Percentiles rank a stretch among this genome's conserved stretches.
Conservation (phyloP, 2,329 filamentous ascomycete genomes). For the Alternaria alternata region DNA sequence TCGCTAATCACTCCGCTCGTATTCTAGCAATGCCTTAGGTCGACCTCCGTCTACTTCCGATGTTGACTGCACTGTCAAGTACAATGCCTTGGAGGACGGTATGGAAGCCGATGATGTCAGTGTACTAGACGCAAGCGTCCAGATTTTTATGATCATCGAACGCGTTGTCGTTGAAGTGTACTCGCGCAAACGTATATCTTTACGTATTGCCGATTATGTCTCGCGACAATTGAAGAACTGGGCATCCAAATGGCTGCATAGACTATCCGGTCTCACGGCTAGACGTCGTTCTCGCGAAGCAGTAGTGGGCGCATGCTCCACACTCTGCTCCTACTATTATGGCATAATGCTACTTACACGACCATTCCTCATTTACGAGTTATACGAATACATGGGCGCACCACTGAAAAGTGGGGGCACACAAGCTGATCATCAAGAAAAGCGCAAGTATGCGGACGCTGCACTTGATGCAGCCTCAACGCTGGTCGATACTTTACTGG, state of each 20-base stretch:
- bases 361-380: slow-evolving; percentile 62
- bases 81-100: slow-evolving; percentile 36
- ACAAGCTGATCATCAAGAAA: slow-evolving; percentile 35
- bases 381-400: slow-evolving; percentile 50
- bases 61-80: slow-evolving; percentile 57
- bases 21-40: slow-evolving; percentile 56
- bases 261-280: slow-evolving; percentile 37
- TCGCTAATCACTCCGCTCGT: background rate
- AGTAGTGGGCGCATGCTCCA: slow-evolving; percentile 58
- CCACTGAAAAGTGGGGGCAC: slow-evolving; percentile 41
- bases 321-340: slow-evolving; percentile 62
- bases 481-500: slow-evolving; percentile 38
- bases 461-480: slow-evolving; percentile 40
- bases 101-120: slow-evolving; percentile 26
- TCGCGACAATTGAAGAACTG: slow-evolving; percentile 52
- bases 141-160: slow-evolving; percentile 60
- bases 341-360: slow-evolving; percentile 62
- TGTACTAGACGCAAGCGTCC: slow-evolving; percentile 48
- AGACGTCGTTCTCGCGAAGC: slow-evolving; percentile 35
- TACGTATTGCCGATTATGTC: slow-evolving; percentile 52
- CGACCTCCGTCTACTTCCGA: slow-evolving; percentile 63
- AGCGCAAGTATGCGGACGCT: slow-evolving; percentile 42
- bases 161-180: slow-evolving; percentile 59
- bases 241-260: slow-evolving; percentile 49
- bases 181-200: slow-evolving; percentile 52